A percentile compares a stretch with the other conserved stretches of the same genome.
Evolutionary conservation across 169 alveolate genomes (phyloP).

Genomic region (Amoebophrya sp.): DNA sequence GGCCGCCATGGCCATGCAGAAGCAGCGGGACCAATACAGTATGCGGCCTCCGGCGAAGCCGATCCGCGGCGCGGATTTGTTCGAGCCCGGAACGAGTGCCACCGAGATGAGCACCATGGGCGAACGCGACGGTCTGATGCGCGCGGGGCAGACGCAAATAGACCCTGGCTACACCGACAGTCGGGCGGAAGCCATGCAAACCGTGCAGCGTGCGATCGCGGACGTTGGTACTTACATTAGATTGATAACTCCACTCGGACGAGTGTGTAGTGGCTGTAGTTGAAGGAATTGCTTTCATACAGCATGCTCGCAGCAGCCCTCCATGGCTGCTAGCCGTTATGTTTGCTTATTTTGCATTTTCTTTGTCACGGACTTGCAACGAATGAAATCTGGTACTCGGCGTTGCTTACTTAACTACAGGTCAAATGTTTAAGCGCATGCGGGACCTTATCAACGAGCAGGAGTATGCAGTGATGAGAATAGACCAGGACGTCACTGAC

Average conservation of each 20-base stretch:
- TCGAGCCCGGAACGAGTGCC: not conserved
- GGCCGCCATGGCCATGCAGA: conserved; percentile 11
- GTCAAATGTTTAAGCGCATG: conserved; percentile 22
- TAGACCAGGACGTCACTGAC: conserved; percentile 13
- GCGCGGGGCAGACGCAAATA: not conserved
- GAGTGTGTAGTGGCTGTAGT: not conserved
- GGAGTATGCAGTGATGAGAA: not conserved
- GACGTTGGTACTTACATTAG: not conserved
- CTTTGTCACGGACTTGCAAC: too few relatives aligned
- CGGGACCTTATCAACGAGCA: not conserved
- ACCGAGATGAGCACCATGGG: not conserved
- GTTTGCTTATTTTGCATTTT: too few relatives aligned
- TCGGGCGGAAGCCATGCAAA: conserved; percentile 5
- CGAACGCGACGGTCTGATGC: not conserved
- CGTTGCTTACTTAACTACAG: too few relatives aligned
- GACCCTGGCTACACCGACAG: not conserved
- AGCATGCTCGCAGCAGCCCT: too few relatives aligned
- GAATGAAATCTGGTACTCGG: too few relatives aligned
- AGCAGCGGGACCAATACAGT: not conserved
- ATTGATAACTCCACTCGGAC: not conserved
- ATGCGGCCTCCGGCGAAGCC: not conserved
- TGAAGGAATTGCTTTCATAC: too few relatives aligned
- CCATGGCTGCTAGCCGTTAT: too few relatives aligned
- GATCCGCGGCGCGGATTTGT: not conserved
- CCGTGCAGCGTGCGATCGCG: not conserved